Base-by-base conservation (phyloP, 192 early-diverging fungal genomes). In the Globomyces pollinis-pini region DNA sequence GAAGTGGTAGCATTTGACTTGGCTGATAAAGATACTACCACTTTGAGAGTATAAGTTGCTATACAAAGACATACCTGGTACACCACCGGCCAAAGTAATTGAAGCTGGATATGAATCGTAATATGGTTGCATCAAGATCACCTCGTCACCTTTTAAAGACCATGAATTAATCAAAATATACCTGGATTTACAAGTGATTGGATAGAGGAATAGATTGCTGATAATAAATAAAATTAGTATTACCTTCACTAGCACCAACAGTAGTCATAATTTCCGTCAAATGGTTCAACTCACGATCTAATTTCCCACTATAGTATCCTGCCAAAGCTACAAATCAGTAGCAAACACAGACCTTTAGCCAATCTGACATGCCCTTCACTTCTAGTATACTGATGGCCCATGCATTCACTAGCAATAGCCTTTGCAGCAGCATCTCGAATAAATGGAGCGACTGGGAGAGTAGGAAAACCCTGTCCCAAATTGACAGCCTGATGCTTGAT, bases 101-200 rank as follows among this genome's bases (percentile, higher is more conserved):
- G 72, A 59, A 23, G 78, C 74, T 24, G 72, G 72, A 65, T 98
- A 98, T 74, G 86, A 87, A 66, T 98, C 94, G 73, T 95, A 98
- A 62, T 89, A 93, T 1, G 94, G 94, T 72, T 94, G 90, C 83
- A 98, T 93, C 49, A 91, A 70, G 49, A 98, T 90, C 32, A 91
- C 92, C 54, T 94, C 92, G 50, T 88, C 80, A 2, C 81, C n/a
- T n/a, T n/a, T n/a, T n/a, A n/a, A n/a, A n/a, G n/a, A n/a, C n/a
- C n/a, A n/a, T n/a, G n/a, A n/a, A n/a, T n/a, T n/a, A n/a, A n/a
- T n/a, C n/a, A n/a, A n/a, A 20, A 42, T n/a, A 1, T 15, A 2
- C 29, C 12, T 13, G 55, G 30, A 26, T 33, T 20, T n/a, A 29
- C 24, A 7, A 65, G 1, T 31, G 39, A 31, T 38, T 38, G 29